Base-by-base conservation (phyloP, 2,329 filamentous ascomycete genomes). In the Pseudofabraea citricarpa region DNA sequence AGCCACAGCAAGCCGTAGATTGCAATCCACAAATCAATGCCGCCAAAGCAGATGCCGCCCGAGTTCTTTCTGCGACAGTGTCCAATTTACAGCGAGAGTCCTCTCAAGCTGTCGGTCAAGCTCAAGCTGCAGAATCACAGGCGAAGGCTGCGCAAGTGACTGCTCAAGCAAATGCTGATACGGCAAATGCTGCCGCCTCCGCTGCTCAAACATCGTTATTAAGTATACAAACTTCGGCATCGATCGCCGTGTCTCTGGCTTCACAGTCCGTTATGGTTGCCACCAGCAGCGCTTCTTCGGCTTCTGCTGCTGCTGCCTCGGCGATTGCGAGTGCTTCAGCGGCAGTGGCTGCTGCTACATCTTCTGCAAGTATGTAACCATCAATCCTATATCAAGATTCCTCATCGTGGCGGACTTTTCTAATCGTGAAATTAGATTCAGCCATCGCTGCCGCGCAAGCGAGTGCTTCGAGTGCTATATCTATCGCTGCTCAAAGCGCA, bases 61-160 rank as follows among this genome's bases (percentile, higher is more conserved):
- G 21, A 12, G 10, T 37, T 22, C 19, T 37, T 15, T 10, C 19
- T n/a, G 35, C 35, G 10, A 37, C 35, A 2, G 35, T 37, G 13
- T 20, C 35, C 19, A 37, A 35, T 5, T 23, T 45, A 5, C 51
- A 44, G 24, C 45, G 53, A 41, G 55, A 55, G 6, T 50, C 51
- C 12, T 55, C 50, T n/a, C 44, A 59, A 24, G 50, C 49, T 3
- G 50, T 51, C 20, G 49, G 48, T 36, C 49, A 46, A 43, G 57
- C 55, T 4, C 20, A 37, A 22, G 29, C 8, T 32, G 15, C 18
- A n/a, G 29, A 42, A 36, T 35, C 15, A 15, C 19, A 27, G 9
- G 21, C 27, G 13, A 27, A 36, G 19, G 13, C 22, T 12, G 16
- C 24, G 19, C 21, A 29, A 39, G 8, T 13, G n/a, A 20, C 33